Base-by-base conservation (phyloP, 2,329 filamentous ascomycete genomes). In the Grosmannia clavigera region DNA sequence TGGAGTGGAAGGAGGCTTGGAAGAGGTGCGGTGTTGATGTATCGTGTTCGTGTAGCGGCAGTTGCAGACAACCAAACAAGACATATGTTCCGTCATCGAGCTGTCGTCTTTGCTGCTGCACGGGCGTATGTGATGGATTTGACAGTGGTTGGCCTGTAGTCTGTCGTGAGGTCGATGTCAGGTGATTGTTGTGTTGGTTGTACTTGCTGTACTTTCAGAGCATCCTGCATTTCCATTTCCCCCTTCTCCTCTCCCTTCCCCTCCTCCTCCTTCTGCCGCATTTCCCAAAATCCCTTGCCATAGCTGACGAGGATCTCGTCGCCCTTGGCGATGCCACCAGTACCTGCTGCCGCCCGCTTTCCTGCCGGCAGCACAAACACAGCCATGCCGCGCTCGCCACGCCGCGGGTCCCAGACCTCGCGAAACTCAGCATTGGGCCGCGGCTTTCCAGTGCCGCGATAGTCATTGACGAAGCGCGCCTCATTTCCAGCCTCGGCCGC, bases 231-330 rank as follows among this genome's bases (percentile, higher is more conserved):
- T 16, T 59, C 14, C 25, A n/a, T n/a, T 43, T 16, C 48, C 2
- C 55, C 29, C 19, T 46, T 16, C 16, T 6, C 16, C 38, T 48
- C 22, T 53, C 27, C n/a, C 6, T 16, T 12, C n/a, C 56, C 10
- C 31, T 33, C n/a, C 43, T 55, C 29, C 14, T 72, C 72, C 60
- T 70, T 72, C 65, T 70, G 77, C 69, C 73, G 76, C 68, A 74
- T 75, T 25, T 74, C 73, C 82, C 84, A 87, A 64, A 87, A 86
- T 0, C 84, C 84, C 68, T 83, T 86, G 6, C 83, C 84, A 66
- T 87, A 86, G 64, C 81, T 85, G 14, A 87, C 81, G 58, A 86
- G 67, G 58, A 87, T 81, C 74, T 87, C 84, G 62, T 84, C 77
- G 1, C 83, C 83, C 70, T 80, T 83, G 56, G 68, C 76, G 33